phyloP scores from a whole-genome alignment of 805 yeast genomes.

The Candida rishiriensis region DNA sequence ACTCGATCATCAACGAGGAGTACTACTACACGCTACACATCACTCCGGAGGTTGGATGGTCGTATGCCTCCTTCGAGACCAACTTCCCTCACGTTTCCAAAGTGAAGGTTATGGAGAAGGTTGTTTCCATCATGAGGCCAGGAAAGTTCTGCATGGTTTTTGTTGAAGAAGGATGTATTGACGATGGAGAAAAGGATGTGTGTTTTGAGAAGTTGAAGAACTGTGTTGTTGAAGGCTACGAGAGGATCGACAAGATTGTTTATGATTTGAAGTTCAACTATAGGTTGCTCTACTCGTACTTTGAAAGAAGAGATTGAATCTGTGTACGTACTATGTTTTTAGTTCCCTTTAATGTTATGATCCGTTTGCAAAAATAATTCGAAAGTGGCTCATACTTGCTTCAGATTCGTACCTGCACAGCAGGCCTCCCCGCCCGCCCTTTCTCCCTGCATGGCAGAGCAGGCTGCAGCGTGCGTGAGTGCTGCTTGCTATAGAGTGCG shows the following conservation, averaged over 20 bases:
- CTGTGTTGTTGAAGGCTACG: slow-evolving; percentile 42
- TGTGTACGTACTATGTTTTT: no score
- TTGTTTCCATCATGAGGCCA: slow-evolving; percentile 67
- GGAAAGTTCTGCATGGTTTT: slow-evolving; percentile 55
- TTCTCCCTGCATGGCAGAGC: no score
- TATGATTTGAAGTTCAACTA: slow-evolving; percentile 71
- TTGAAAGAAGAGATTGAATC: slow-evolving; percentile 42
- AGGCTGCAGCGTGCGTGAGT: no score
- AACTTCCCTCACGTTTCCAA: slow-evolving; percentile 59
- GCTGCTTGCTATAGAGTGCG: no score
- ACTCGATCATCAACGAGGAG: slow-evolving; percentile 60
- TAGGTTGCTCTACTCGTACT: slow-evolving; percentile 66
- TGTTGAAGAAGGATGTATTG: slow-evolving; percentile 18
- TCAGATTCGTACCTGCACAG: no score
- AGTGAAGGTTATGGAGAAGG: slow-evolving; percentile 51
- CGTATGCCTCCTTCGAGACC: slow-evolving; percentile 94
- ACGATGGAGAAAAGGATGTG: slow-evolving; percentile 19
- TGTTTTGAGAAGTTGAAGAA: slow-evolving; percentile 30
- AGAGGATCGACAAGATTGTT: slow-evolving; percentile 59
- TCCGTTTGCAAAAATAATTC: no score
- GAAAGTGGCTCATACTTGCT: no score
- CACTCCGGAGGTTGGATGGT: slow-evolving; percentile 92
- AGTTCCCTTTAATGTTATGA: no score
- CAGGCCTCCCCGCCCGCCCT: no score
- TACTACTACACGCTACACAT: slow-evolving; percentile 80